phyloP scores from a whole-genome alignment of 495 filamentous ascomycete species.

The Penicillium simplicissimum region DNA sequence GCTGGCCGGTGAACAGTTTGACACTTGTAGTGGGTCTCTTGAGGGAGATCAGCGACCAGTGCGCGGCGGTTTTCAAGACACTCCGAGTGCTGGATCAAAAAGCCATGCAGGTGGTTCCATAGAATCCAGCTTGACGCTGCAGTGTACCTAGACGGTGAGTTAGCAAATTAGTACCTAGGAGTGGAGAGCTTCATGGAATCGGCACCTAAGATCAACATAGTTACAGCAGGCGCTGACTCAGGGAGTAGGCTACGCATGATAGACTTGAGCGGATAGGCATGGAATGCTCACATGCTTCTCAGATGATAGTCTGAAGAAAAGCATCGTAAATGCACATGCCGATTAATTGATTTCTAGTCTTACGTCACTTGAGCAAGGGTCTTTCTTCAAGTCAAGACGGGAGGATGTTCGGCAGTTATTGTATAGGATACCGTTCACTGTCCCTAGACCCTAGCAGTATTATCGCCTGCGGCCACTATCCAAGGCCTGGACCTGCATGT shows the following conservation, averaged over 20 bases:
- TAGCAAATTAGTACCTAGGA: neutral
- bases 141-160: constrained; percentile 5
- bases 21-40: constrained; percentile 12
- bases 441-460: neutral
- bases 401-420: neutral
- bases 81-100: constrained; percentile 10
- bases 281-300: constrained; percentile 14
- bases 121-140: neutral
- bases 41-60: constrained; percentile 11
- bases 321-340: neutral
- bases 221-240: neutral
- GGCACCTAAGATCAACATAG: too few species aligned
- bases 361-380: neutral
- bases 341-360: neutral
- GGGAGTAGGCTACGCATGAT: neutral
- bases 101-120: neutral
- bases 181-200: constrained; percentile 12
- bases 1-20: constrained; percentile 23
- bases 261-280: neutral
- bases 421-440: too few species aligned
- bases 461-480: neutral
- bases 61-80: neutral
- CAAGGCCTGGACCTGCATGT: neutral
- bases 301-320: neutral
- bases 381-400: neutral